Evolutionary conservation across 345 rosid species (phyloP), one percentile per base, ranked within the genome.

Genomic region (Clarkia xantiana): DNA sequence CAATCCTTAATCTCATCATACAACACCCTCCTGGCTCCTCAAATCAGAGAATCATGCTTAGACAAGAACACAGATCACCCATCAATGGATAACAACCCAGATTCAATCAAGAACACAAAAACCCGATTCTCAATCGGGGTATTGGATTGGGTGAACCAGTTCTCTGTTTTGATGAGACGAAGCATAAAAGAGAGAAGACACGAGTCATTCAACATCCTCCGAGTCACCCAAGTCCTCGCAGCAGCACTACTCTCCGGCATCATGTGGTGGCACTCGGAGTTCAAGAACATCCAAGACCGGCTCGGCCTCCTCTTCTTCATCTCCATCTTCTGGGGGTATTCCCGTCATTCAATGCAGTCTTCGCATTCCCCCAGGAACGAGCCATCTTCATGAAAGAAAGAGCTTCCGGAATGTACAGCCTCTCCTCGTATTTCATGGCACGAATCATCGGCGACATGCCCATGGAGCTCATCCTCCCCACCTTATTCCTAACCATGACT

Each of bases 181-280:
- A 78, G 94, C 66, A 65, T 90, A 50, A 90, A 78, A 70, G 97
- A 90, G 59, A 51, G 97, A 4, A 79, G 73, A 46, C 78, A 90
- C 18, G 97, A 90, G 62, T 69, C 97, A 1, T 86, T 86, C 52
- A 77, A 79, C 58, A 41, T 52, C 29, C 86, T 83, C 44, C 67
- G 88, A 25, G 73, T 90, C 49, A 81, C 81, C 76, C 97, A 90
- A 71, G 95, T 86, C 11, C 10, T 83, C 0, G 58, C 81, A 0
- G 88, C 84, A 1, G 84, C 96, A 0, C 11, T 83, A 3, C 53
- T 90, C n/a, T 75, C 71, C 1, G 84, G 91, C 17, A 52, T 77
- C 13, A 86, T 90, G 93, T 90, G 95, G 95, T 90, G 97, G 97
- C 97, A 75, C 52, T 90, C 95, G 0, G 86, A 83, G 70, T 71